A percentile compares a stretch with the other conserved stretches of the same genome.
Conservation (phyloP, 495 filamentous ascomycete genomes). For the Pseudomonodictys pantanalensis region DNA sequence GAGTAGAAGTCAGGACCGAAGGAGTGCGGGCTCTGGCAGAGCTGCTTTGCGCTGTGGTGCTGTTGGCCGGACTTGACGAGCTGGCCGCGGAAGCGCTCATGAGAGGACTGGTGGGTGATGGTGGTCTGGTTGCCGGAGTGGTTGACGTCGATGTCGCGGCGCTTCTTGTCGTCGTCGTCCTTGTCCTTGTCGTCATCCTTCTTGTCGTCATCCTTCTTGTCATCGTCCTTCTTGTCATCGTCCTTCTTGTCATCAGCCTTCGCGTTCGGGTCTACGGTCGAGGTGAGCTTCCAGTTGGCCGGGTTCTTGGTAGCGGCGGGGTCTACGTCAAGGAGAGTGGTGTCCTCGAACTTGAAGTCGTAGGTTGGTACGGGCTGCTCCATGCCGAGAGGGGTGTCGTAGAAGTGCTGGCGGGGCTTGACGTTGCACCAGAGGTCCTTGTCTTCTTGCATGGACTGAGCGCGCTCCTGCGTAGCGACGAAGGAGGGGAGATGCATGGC, state of each 20-base stretch:
- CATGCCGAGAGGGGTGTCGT: neutral
- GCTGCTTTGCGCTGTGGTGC: constrained; percentile 5
- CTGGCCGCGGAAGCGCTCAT: neutral
- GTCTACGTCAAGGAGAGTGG: neutral
- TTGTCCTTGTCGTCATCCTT: neutral
- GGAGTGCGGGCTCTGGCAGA: constrained; percentile 8
- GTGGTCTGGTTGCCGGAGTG: neutral
- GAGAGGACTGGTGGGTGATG: too few relatives aligned
- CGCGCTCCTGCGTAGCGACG: neutral
- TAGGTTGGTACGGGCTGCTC: neutral
- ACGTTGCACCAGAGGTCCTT: constrained; percentile 5
- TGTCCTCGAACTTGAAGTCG: neutral
- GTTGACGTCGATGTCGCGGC: neutral
- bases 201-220: neutral
- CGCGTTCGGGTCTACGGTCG: neutral
- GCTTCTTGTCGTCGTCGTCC: neutral
- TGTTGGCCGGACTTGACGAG: neutral
- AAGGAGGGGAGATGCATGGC: constrained; percentile 17
- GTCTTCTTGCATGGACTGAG: constrained; percentile 14
- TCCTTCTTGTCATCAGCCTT: neutral
- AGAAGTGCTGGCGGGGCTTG: constrained; percentile 1
- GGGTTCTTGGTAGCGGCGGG: neutral
- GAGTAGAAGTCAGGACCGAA: constrained; percentile 6
- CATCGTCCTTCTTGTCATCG: neutral
- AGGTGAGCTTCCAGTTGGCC: neutral